Evolutionary conservation across 176 grass and related monocot genomes (phyloP), one percentile per base, ranked within the genome.

Genomic region (Hordeum vulgare): DNA sequence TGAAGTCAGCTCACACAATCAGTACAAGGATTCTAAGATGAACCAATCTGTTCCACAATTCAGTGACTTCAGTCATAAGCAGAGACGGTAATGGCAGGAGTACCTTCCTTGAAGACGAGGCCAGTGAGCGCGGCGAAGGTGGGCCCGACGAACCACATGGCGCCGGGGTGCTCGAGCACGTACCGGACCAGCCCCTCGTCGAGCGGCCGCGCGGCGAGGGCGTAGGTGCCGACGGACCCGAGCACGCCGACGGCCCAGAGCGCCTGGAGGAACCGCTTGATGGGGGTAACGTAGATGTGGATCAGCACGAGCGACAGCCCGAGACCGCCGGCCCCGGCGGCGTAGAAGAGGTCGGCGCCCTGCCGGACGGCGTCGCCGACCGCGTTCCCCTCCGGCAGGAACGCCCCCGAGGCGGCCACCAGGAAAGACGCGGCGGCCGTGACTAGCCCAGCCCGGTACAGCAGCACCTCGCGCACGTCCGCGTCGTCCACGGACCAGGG

Each of bases 91-190:
- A 14, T 17, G 15, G 45, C 39, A 11, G 39, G 11, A 13, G 41
- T 81, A 97, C 94, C 92, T 94, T 94, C 94, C 82, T 92, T 97
- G 74, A 97, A 97, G 71, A 97, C 88, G 56, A 97, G 90, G 6
- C 94, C 94, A 17, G 91, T 94, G 15, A 97, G 78, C 14, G 89
- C 89, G 20, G 94, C 94, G 73, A 97, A 97, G 23, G 89, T 86
- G 6, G 94, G 94, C 1, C 94, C 90, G 8, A 92, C 80, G 45
- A 94, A 88, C 94, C 90, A 94, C 31, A 94, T 23, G 1, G 80
- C 80, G 41, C 53, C 66, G 24, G 94, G 91, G 13, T 97, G 86
- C 7, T 79, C 86, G 31, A 97, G 71, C 60, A 89, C 90, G 71
- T 87, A 97, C 41, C 68, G 28, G 67, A 89, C 83, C 68, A 97